Evolutionary conservation across 2,329 filamentous ascomycete genomes (phyloP), one percentile per base, ranked within the genome.

Genomic region (Claviceps pusilla): DNA sequence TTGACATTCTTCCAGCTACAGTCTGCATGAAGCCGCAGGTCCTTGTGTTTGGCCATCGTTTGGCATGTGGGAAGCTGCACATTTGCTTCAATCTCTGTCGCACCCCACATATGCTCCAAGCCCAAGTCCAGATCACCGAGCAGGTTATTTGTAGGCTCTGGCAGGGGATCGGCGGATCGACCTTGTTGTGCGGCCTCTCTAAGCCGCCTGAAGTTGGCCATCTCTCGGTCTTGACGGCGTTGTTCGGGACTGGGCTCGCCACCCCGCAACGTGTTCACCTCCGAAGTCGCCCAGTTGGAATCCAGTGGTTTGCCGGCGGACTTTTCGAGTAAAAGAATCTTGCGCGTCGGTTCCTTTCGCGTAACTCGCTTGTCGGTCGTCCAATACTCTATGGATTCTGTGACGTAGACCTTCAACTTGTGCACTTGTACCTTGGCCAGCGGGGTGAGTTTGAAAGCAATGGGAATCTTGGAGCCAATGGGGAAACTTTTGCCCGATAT

Each of bases 401-500:
- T 94, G 12, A 95, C 82, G 59, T 85, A 90, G 0, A 95, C 89
- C 69, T 94, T 95, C 67, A 96, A 84, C 60, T 91, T 84, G 69
- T 95, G 90, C 54, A 91, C 87, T 66, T 94, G 88, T 7, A 95
- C 89, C 72, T 96, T 96, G 57, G 90, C 89, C 28, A 96, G 71
- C 0, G 90, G 90, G 0, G 89, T 95, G 59, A 96, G 76, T 68
- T 95, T 95, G 74, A 96, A 95, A 1, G 89, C 89, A 56, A 96
- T 93, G 1, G 90, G 90, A 16, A 96, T 88, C 62, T 87, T 87
- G 43, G 86, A 80, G 16, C 90, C 90, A 24, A 96, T 79, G 0
- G 90, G 88, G 57, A 96, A 96, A 0, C 89, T 94, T 75, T 95
- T 95, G 54, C 90, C 90, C 1, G 89, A 95, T 54, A 96, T 95